phyloP scores from a whole-genome alignment of 2,329 filamentous ascomycete genomes.

The Fusarium buharicum region DNA sequence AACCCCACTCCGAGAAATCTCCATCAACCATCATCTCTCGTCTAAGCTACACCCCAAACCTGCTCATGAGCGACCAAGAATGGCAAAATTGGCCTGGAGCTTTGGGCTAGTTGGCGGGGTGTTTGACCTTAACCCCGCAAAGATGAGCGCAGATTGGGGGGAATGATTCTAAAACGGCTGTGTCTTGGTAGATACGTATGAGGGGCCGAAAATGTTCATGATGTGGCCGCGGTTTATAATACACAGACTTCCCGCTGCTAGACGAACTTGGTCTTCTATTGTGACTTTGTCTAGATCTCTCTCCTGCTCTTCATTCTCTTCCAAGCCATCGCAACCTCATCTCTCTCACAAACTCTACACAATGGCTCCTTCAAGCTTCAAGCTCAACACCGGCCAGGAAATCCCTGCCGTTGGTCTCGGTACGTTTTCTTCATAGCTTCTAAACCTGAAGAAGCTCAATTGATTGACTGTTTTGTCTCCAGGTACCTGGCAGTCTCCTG shows the following conservation, averaged over 20 bases:
- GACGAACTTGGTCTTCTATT: conserved; percentile 4
- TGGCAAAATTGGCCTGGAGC: neutral
- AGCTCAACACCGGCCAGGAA: conserved; percentile 70
- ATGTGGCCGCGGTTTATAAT: conserved; percentile 38
- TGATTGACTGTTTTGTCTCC: conserved; percentile 13
- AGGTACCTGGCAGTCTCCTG: conserved; percentile 73
- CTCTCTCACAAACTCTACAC: conserved; percentile 25
- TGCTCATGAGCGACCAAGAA: conserved; percentile 7
- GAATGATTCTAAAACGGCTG: conserved; percentile 3
- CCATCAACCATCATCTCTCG: conserved; percentile 22
- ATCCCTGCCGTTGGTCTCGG: conserved; percentile 73
- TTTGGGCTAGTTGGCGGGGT: conserved; percentile 29
- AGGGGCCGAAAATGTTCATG: conserved; percentile 28
- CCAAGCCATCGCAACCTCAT: conserved; percentile 1
- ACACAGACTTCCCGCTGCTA: conserved; percentile 17
- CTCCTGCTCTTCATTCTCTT: conserved; percentile 5
- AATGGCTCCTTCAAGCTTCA: conserved; percentile 68
- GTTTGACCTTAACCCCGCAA: conserved; percentile 42
- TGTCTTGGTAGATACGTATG: conserved; percentile 8
- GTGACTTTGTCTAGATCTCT: conserved; percentile 20
- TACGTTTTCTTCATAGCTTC: conserved; percentile 48
- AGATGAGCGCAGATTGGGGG: conserved; percentile 32
- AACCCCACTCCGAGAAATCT: conserved; percentile 44
- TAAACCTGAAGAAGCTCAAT: neutral
- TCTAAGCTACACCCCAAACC: conserved; percentile 35